Evolutionary conservation across 2,329 filamentous ascomycete genomes (phyloP), one percentile per base, ranked within the genome.

Genomic region (Hypoxylon sp.): DNA sequence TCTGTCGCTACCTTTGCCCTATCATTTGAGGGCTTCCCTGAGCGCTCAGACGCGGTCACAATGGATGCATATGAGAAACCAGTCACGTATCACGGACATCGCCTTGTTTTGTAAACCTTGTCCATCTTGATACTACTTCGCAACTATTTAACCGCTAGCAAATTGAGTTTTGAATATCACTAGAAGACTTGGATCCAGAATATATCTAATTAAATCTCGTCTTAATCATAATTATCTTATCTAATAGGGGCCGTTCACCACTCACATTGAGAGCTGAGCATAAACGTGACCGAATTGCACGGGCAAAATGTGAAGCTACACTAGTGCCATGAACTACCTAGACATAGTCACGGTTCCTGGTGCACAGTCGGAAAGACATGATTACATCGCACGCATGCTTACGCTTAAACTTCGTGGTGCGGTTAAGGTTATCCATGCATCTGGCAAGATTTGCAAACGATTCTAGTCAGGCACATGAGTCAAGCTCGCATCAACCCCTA

Each of bases 1-100:
- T 90, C 89, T 0, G 88, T 93, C n/a, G 91, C 90, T 1, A 90
- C 88, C 0, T 93, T 89, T 74, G 91, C 90, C 10, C 77, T 81
- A 2, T 91, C 89, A 0, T 89, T 92, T 70, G 82, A 91, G 3
- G 88, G 85, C 8, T 91, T 92, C 79, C 90, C 90, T 0, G 78
- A 89, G 79, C 82, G 89, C 27, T 79, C 78, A 1, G 74, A 79
- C 8, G 71, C 79, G 1, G 73, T 70, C 42, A 65, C 69, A 27
- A 69, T 71, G 8, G 69, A 72, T n/a, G 60, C 69, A 0, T 82
- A 83, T 56, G 74, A 77, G n/a, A 64, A 78, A 66, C 76, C 76
- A 56, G 73, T 77, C 61, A 85, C 85, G 79, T 88, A 87, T 72
- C 86, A 85, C 56, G 85, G 85, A 2, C 79, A 78, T 66, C 83